A percentile compares a stretch with the other conserved stretches of the same genome.
Conservation (phyloP, 2,329 filamentous ascomycete species). For the Pseudopyrenochaeta lycopersici region DNA sequence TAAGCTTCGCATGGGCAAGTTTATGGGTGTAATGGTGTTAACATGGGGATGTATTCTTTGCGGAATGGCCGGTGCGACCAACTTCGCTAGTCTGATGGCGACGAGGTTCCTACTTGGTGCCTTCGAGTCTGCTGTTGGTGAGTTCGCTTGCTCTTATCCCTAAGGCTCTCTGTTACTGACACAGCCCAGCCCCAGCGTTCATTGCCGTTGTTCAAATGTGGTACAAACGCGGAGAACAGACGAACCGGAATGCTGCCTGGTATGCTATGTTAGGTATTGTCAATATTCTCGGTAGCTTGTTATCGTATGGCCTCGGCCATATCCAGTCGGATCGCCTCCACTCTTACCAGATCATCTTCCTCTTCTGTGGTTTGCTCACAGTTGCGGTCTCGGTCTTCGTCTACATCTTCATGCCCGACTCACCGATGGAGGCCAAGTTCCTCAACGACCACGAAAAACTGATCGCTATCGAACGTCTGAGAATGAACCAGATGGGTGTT, state of each 20-base stretch:
- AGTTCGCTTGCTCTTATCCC: slow-evolving; percentile 20
- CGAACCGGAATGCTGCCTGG: slow-evolving; percentile 65
- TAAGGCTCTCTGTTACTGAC: slow-evolving; percentile 1
- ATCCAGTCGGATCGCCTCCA: slow-evolving; percentile 59
- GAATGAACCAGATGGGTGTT: slow-evolving; percentile 55
- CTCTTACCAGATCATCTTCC: slow-evolving; percentile 48
- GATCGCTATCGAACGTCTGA: slow-evolving; percentile 64
- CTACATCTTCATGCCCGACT: slow-evolving; percentile 68
- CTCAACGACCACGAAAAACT: slow-evolving; percentile 65
- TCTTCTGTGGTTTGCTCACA: slow-evolving; percentile 55
- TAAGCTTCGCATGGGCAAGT: slow-evolving; percentile 68
- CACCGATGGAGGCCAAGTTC: slow-evolving; percentile 68
- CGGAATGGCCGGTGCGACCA: slow-evolving; percentile 67
- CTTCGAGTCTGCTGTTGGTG: slow-evolving; percentile 68
- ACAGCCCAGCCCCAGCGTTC: slow-evolving; percentile 39
- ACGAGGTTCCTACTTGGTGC: slow-evolving; percentile 73
- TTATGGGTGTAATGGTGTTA: slow-evolving; percentile 62
- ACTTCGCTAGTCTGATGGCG: slow-evolving; percentile 68
- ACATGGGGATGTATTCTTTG: slow-evolving; percentile 67
- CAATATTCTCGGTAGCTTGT: slow-evolving; percentile 63
- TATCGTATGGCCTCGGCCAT: slow-evolving; percentile 67
- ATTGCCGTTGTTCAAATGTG: slow-evolving; percentile 59
- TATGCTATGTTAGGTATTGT: slow-evolving; percentile 69
- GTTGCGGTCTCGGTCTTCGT: slow-evolving; percentile 62
- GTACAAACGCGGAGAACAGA: slow-evolving; percentile 69